Conservation (phyloP, 2,329 filamentous ascomycete species). For the Parastagonospora nodorum region DNA sequence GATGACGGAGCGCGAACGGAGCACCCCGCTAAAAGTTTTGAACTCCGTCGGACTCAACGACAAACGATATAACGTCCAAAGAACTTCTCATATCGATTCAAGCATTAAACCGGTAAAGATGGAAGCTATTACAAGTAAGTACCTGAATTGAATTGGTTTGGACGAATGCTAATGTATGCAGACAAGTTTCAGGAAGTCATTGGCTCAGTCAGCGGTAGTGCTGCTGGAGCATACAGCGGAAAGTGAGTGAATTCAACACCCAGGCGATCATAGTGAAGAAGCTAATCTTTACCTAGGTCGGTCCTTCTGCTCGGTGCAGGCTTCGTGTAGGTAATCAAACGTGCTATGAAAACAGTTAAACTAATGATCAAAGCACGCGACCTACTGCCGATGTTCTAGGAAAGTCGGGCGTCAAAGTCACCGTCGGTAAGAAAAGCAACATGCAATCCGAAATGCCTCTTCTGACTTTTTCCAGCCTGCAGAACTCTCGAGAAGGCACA, state of each 20-base stretch:
- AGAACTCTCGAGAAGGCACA: slow-evolving; percentile 78
- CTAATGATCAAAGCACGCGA: slow-evolving; percentile 47
- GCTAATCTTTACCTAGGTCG: slow-evolving; percentile 35
- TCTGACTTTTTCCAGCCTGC: slow-evolving; percentile 65
- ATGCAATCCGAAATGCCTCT: neutral
- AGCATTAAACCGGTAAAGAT: slow-evolving; percentile 31
- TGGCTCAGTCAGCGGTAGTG: slow-evolving; percentile 25
- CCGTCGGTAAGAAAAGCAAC: slow-evolving; percentile 54
- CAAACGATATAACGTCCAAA: slow-evolving; percentile 29
- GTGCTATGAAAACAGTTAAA: neutral
- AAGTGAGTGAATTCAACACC: slow-evolving; percentile 36
- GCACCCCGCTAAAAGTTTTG: slow-evolving; percentile 29
- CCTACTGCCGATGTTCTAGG: slow-evolving; percentile 65
- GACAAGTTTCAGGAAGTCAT: slow-evolving; percentile 42
- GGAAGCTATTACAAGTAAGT: slow-evolving; percentile 45
- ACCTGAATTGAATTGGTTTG: neutral
- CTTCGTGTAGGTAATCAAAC: slow-evolving; percentile 39
- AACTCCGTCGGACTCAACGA: slow-evolving; percentile 40
- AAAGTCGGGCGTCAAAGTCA: slow-evolving; percentile 62
- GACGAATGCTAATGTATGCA: slow-evolving; percentile 21
- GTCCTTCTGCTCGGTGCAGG: slow-evolving; percentile 48
- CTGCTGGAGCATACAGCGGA: slow-evolving; percentile 27
- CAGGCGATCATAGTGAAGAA: neutral
- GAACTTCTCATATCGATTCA: slow-evolving; percentile 14
- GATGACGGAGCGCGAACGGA: slow-evolving; percentile 43